phyloP scores from a whole-genome alignment of 495 filamentous ascomycete genomes.

The Thozetella sp. region DNA sequence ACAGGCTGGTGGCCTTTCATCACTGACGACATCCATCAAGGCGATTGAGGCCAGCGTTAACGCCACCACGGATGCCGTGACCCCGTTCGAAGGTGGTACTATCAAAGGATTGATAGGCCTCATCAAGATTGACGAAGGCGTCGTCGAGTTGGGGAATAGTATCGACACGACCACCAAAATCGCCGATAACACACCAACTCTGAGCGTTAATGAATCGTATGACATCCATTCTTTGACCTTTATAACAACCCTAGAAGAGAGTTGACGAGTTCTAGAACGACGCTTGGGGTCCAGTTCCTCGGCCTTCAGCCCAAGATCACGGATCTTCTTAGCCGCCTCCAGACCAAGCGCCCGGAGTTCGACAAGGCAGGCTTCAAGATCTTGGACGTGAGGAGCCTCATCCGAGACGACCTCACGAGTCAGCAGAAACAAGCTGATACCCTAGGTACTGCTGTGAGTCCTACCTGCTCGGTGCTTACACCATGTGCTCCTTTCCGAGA shows the following conservation, averaged over 20 bases:
- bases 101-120: constrained; percentile 1
- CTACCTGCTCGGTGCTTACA: neutral
- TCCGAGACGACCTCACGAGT: neutral
- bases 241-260: neutral
- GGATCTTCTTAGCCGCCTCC: neutral
- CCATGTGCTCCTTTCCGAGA: neutral
- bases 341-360: neutral
- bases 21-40: neutral
- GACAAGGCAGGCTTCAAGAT: constrained; percentile 1
- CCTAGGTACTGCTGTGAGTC: neutral
- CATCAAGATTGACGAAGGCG: constrained; percentile 1
- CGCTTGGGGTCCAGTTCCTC: neutral
- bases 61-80: neutral
- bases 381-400: neutral
- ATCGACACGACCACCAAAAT: neutral
- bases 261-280: neutral
- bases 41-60: neutral
- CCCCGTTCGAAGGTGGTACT: neutral
- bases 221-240: neutral
- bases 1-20: neutral
- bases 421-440: neutral
- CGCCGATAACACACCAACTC: neutral
- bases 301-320: neutral
- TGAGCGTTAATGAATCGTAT: neutral
- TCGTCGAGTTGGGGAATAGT: neutral